Evolutionary conservation across 2,329 filamentous ascomycete genomes (phyloP).

Genomic region (Exophiala phaeomuriformis): DNA sequence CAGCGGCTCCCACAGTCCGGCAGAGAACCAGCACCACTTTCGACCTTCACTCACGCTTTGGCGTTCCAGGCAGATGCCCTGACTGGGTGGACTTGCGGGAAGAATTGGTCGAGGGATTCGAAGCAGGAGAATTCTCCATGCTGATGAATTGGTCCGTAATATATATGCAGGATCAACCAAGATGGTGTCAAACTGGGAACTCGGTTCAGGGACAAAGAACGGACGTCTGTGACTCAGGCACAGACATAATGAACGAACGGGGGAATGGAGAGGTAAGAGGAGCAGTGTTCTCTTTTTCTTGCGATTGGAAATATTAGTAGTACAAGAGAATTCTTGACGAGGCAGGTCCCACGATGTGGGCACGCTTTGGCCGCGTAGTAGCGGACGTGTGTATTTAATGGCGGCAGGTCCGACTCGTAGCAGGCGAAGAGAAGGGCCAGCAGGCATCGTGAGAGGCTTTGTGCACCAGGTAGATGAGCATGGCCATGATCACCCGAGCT

Average conservation of each 20-base stretch:
- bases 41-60: slow-evolving; percentile 21
- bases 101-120: slow-evolving; percentile 15
- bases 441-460: too few species aligned
- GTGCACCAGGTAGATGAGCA: too few species aligned
- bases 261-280: not conserved
- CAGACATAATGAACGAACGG: slow-evolving; percentile 6
- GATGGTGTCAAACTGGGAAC: not conserved
- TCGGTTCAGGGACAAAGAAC: slow-evolving; percentile 11
- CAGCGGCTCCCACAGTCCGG: not conserved
- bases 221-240: slow-evolving; percentile 18
- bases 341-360: slow-evolving; percentile 3
- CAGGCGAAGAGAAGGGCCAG: too few species aligned
- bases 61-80: slow-evolving; percentile 19
- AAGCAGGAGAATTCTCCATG: slow-evolving; percentile 18
- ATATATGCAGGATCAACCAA: slow-evolving; percentile 11
- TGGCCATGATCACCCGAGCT: too few species aligned
- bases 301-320: not conserved
- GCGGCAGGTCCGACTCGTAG: slow-evolving; percentile 1
- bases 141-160: not conserved
- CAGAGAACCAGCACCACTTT: slow-evolving; percentile 1
- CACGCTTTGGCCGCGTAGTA: not conserved
- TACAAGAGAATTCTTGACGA: not conserved
- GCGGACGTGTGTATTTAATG: not conserved
- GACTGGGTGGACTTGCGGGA: slow-evolving; percentile 15
- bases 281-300: not conserved